Evolutionary conservation across 1,284 basidiomycete genomes (phyloP), one percentile per base, ranked within the genome.

Genomic region (Tausonia pullulans): DNA sequence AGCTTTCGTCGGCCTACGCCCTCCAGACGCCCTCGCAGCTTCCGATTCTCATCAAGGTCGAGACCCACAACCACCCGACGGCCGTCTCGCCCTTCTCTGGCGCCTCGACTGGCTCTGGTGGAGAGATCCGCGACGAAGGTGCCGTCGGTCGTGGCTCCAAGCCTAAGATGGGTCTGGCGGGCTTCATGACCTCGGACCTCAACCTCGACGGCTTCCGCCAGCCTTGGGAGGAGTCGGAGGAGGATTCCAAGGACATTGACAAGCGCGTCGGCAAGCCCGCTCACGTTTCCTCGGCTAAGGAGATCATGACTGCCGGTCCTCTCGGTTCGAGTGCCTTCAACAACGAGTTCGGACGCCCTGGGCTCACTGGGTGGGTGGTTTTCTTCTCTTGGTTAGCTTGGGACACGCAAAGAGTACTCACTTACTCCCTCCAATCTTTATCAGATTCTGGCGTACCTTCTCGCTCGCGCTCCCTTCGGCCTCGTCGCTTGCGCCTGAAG

Each of bases 21-120:
- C 60, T 63, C 40, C 60, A 52, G 13, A 11, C 57, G 4, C 57
- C 65, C 0, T 55, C 43, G 11, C 78, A 85, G n/a, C 89, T 90
- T 80, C 90, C 86, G 9, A 88, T 98, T 68, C 82, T 98, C 51
- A 86, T 94, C 79, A 99, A 99, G 78, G 96, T 98, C 67, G 96
- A 98, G 78, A 99, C 96, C 7, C 95, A 99, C 77, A 99, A 99
- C 76, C 96, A 98, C 74, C 95, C 96, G 2, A 98, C 95, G 3
- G 96, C 95, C 4, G 93, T 98, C 11, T 98, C 95, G 3, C 96
- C 96, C 0, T 98, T 89, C 76, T 92, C 95, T 4, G 95, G 95
- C 53, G 95, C 96, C 0, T 94, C 95, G 0, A 98, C 95, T 3
- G 95, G 95, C 43, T 97, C 95, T 1, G 95, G 96, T 27, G 95